Percentiles rank a stretch among this genome's conserved stretches.
Evolutionary conservation across 1,139 yeast species (phyloP).

Genomic region (Wickerhamomyces sp.): DNA sequence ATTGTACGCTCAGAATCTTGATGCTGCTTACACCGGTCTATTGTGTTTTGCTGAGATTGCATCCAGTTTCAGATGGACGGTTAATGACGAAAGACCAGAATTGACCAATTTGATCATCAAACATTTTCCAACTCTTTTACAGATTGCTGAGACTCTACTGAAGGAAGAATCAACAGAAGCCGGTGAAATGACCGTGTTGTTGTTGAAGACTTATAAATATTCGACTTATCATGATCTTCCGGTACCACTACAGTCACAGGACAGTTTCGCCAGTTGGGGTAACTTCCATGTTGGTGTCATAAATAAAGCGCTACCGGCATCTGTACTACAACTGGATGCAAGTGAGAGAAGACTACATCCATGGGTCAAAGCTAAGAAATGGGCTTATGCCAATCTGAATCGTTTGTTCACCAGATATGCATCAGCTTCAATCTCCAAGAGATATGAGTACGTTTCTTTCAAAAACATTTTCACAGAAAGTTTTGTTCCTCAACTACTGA

Average conservation of each 20-base stretch:
- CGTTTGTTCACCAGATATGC: conserved; percentile 77
- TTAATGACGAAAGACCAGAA: conserved; percentile 51
- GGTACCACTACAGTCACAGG: conserved; percentile 52
- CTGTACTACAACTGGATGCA: conserved; percentile 39
- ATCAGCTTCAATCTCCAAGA: conserved; percentile 42
- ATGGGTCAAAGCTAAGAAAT: conserved; percentile 80
- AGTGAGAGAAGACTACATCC: conserved; percentile 44
- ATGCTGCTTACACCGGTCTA: conserved; percentile 69
- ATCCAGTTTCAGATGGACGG: conserved; percentile 73
- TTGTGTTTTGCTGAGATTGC: conserved; percentile 70
- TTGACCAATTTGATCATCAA: conserved; percentile 57
- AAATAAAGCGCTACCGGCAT: conserved; percentile 52
- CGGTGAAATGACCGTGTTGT: conserved; percentile 75
- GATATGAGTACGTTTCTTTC: conserved; percentile 48
- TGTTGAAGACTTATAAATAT: conserved; percentile 77
- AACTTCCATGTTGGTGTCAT: conserved; percentile 69
- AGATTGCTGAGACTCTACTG: conserved; percentile 56
- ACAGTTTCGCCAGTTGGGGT: conserved; percentile 66
- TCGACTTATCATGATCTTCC: conserved; percentile 82
- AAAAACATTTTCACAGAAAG: conserved; percentile 41
- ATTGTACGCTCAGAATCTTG: conserved; percentile 48
- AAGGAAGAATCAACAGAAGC: conserved; percentile 38
- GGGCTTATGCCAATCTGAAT: conserved; percentile 80
- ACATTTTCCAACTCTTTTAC: conserved; percentile 66
- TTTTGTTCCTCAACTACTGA: conserved; percentile 70